Evolutionary conservation across 441 rosid genomes (phyloP).

Genomic region (Populus hybrid): DNA sequence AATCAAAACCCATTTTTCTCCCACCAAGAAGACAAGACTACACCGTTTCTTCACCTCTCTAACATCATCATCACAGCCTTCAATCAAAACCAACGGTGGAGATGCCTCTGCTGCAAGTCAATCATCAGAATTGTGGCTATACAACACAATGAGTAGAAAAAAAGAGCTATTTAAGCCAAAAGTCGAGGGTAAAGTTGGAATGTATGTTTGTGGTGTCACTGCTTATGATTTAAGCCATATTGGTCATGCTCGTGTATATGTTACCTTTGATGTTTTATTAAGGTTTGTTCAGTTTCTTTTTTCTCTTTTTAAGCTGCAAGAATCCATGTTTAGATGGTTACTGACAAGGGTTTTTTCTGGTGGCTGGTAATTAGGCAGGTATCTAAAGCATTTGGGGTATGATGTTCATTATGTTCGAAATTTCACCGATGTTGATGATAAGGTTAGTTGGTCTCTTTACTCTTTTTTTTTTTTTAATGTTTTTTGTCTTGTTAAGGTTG

Average conservation of each 20-base stretch:
- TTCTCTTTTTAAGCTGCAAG: not conserved
- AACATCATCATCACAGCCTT: constrained; percentile 25
- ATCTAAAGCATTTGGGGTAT: constrained; percentile 84
- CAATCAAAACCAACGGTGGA: constrained; percentile 16
- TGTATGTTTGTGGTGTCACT: constrained; percentile 98
- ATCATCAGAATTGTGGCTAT: constrained; percentile 49
- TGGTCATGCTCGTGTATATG: constrained; percentile 91
- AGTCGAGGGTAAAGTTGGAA: constrained; percentile 74
- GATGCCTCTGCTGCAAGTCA: constrained; percentile 3
- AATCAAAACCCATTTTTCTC: constrained; percentile 19
- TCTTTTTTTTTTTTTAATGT: not conserved
- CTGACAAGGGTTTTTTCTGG: not conserved
- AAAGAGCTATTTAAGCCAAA: constrained; percentile 71
- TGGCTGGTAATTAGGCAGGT: constrained; percentile 64
- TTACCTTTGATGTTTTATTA: constrained; percentile 79
- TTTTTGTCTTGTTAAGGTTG: not conserved
- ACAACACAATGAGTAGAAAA: constrained; percentile 77
- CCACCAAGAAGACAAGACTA: constrained; percentile 19
- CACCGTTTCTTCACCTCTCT: constrained; percentile 35
- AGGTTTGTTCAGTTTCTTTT: constrained; percentile 35
- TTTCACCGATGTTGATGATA: constrained; percentile 96
- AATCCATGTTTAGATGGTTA: not conserved
- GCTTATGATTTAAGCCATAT: constrained; percentile 94
- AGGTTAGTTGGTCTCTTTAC: constrained; percentile 42
- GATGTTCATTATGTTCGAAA: constrained; percentile 80